These are phyloP conservation scores for Saccharomyces hybrid DNA, from an alignment of 1,139 yeast genomes.

Conservation along the genomic window DNA sequence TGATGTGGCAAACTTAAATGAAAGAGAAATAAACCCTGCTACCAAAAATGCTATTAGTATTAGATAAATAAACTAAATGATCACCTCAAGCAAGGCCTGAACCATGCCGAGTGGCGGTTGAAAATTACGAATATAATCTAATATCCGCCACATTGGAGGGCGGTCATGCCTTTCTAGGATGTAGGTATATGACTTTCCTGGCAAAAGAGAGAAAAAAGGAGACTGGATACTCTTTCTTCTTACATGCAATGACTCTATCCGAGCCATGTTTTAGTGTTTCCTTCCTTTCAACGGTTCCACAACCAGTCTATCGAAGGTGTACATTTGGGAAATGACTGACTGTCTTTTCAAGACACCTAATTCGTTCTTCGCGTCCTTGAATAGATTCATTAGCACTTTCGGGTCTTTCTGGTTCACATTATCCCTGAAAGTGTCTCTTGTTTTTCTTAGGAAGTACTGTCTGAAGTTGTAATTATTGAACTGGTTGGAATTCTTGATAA, in stretches of 20 bases:
- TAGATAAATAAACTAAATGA: neutral
- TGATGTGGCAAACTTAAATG: neutral
- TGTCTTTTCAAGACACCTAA: slow-evolving; percentile 72
- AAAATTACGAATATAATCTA: neutral
- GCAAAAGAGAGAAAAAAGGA: neutral
- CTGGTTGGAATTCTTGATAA: slow-evolving; percentile 57
- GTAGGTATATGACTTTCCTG: neutral
- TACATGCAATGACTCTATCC: neutral
- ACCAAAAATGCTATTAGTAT: neutral
- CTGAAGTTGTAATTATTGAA: slow-evolving; percentile 86
- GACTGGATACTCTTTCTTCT: neutral
- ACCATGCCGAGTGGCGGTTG: neutral
- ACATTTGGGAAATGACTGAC: slow-evolving; percentile 78
- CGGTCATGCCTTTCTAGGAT: neutral
- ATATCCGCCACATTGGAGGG: neutral
- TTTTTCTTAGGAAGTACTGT: slow-evolving; percentile 69
- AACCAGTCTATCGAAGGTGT: slow-evolving; percentile 76
- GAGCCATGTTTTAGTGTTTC: neutral
- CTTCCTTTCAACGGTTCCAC: slow-evolving; percentile 46
- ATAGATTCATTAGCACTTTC: slow-evolving; percentile 40
- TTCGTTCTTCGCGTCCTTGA: slow-evolving; percentile 50
- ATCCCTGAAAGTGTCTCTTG: slow-evolving; percentile 57
- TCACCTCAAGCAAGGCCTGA: neutral
- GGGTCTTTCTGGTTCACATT: slow-evolving; percentile 42
- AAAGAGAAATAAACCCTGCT: neutral